Conservation (phyloP, 2,329 filamentous ascomycete species). For the Sporothrix brasiliensis region DNA sequence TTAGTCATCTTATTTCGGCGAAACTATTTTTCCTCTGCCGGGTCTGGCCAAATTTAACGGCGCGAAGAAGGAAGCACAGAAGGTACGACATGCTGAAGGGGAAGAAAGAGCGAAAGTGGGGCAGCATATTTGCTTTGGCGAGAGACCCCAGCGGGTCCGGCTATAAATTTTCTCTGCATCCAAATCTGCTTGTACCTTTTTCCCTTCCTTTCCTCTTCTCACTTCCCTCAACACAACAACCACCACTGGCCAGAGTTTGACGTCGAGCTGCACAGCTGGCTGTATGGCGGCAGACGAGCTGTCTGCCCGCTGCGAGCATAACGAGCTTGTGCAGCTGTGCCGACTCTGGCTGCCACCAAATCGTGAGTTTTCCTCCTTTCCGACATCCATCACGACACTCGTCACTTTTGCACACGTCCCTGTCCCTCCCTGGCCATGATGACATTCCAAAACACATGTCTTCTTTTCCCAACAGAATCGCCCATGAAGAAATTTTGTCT, state of each 20-base stretch:
- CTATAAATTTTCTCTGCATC: constrained; percentile 33
- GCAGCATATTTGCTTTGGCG: constrained; percentile 22
- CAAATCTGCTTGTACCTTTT: neutral
- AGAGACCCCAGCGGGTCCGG: neutral
- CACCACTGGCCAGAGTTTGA: neutral
- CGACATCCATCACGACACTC: neutral
- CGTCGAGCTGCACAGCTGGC: neutral
- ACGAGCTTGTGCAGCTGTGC: neutral
- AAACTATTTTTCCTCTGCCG: neutral
- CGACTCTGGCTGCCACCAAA: constrained; percentile 5
- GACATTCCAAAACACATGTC: constrained; percentile 68
- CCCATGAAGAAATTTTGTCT: constrained; percentile 77
- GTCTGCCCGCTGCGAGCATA: neutral
- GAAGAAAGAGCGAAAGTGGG: neutral
- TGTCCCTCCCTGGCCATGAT: constrained; percentile 58
- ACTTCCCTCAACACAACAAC: neutral
- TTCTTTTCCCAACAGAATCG: constrained; percentile 91
- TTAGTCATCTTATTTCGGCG: neutral
- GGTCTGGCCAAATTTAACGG: neutral
- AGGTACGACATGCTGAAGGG: neutral
- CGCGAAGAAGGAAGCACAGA: neutral
- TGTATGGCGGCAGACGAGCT: neutral
- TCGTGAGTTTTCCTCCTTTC: constrained; percentile 22
- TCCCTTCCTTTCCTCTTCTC: neutral
- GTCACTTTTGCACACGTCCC: neutral